A percentile compares a stretch with the other conserved stretches of the same genome.
Evolutionary conservation across 2,329 filamentous ascomycete species (phyloP).

Genomic region (Seiridium cupressi): DNA sequence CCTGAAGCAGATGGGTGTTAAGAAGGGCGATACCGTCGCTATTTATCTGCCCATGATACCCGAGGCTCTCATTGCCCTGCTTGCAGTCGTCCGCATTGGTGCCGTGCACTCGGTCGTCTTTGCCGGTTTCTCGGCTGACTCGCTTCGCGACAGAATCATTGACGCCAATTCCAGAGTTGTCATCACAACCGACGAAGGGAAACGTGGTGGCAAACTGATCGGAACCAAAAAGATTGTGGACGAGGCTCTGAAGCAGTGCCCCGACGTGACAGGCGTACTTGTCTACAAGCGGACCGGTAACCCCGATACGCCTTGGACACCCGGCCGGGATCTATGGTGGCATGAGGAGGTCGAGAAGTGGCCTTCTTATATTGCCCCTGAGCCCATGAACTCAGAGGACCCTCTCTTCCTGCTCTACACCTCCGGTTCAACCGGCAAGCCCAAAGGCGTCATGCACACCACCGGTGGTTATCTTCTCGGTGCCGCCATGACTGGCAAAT

Average conservation of each 20-base stretch:
- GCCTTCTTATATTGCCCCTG: conserved; percentile 86
- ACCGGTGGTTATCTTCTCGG: conserved; percentile 94
- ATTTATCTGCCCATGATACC: conserved; percentile 99
- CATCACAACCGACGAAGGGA: conserved; percentile 96
- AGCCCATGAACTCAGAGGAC: conserved; percentile 89
- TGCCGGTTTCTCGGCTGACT: conserved; percentile 95
- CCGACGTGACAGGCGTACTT: conserved; percentile 78
- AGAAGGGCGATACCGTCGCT: conserved; percentile 95
- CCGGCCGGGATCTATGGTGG: conserved; percentile 94
- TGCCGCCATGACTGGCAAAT: conserved; percentile 91
- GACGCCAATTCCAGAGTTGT: conserved; percentile 90
- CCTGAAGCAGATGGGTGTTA: conserved; percentile 91
- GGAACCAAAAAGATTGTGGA: conserved; percentile 99
- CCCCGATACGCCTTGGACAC: conserved; percentile 79
- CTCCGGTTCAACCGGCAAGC: conserved; percentile 95
- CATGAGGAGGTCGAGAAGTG: conserved; percentile 98
- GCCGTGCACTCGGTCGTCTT: conserved; percentile 98
- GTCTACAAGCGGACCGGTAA: conserved; percentile 95
- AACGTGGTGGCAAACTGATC: conserved; percentile 95
- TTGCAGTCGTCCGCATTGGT: conserved; percentile 89
- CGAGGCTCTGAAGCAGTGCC: conserved; percentile 94
- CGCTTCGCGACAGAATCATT: conserved; percentile 88
- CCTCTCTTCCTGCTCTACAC: conserved; percentile 98
- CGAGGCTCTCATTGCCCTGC: conserved; percentile 85
- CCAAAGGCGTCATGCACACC: conserved; percentile 98